Evolutionary conservation across 2,329 filamentous ascomycete genomes (phyloP).

Genomic region (Geosmithia flava): DNA sequence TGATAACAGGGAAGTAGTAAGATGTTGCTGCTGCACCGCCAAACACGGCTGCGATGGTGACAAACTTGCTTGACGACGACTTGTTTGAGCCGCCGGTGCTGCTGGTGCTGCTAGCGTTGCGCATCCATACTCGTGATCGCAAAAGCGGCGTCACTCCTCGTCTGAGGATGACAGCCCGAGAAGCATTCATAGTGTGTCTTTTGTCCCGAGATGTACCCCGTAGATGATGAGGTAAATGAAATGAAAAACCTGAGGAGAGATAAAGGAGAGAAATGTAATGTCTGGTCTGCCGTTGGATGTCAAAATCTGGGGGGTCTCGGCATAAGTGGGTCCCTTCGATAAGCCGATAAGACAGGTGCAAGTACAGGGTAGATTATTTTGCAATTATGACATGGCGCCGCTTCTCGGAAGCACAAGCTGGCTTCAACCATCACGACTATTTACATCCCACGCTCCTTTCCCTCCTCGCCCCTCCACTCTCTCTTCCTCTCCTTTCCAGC

Average conservation of each 20-base stretch:
- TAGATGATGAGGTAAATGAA: background rate
- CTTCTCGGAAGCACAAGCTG: background rate
- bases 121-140: slow-evolving; percentile 15
- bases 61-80: slow-evolving; percentile 8
- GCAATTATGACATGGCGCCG: background rate
- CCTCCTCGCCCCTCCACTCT: background rate
- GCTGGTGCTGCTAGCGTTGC: slow-evolving; percentile 11
- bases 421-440: background rate
- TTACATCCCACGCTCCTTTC: background rate
- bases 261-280: background rate
- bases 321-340: background rate
- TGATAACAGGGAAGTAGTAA: slow-evolving; percentile 24
- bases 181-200: slow-evolving; percentile 15
- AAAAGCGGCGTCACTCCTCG: slow-evolving; percentile 8
- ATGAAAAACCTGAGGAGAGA: background rate
- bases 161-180: slow-evolving; percentile 12
- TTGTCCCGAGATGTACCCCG: no score
- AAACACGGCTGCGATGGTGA: slow-evolving; percentile 20
- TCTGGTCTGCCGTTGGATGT: background rate
- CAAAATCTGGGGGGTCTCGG: background rate
- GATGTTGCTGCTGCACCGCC: slow-evolving; percentile 23
- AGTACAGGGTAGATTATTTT: background rate
- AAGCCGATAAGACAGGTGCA: background rate
- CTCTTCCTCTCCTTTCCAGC: background rate
- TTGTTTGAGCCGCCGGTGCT: no score